Evolutionary conservation across 176 grass and related monocot species (phyloP).

Genomic region (Oryza officinalis): DNA sequence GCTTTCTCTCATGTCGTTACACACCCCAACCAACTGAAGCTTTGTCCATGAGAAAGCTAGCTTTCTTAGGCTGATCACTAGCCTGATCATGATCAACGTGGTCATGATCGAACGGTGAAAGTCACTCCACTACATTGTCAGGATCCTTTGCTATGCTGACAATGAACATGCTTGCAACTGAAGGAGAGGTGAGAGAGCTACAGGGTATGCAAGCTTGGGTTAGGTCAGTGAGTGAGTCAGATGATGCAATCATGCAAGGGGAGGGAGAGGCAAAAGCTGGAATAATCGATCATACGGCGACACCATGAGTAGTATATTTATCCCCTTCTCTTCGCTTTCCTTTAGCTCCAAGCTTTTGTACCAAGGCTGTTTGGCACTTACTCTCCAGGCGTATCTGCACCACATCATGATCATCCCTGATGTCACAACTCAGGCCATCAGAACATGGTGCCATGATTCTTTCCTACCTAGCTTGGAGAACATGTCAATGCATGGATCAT

Average conservation of each 20-base stretch:
- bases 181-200: background rate
- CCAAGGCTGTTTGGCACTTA: conserved; percentile 42
- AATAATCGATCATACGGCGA: conserved; percentile 32
- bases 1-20: background rate
- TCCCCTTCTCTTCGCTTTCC: conserved; percentile 31
- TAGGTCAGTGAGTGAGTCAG: background rate
- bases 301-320: conserved; percentile 46
- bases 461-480: background rate
- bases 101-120: background rate
- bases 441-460: conserved; percentile 44
- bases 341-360: conserved; percentile 54
- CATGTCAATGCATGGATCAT: conserved; percentile 20
- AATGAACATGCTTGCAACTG: background rate
- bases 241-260: conserved; percentile 22
- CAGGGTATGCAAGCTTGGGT: background rate
- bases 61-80: background rate
- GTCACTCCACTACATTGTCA: no score
- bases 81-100: background rate
- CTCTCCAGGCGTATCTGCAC: conserved; percentile 30
- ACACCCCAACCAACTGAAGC: background rate
- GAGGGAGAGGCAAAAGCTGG: conserved; percentile 24
- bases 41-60: background rate
- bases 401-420: conserved; percentile 44
- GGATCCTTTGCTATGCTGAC: background rate
- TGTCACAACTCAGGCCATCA: conserved; percentile 40